Evolutionary conservation across 2,329 filamentous ascomycete genomes (phyloP).

Genomic region (Hymenoscyphus linearis): DNA sequence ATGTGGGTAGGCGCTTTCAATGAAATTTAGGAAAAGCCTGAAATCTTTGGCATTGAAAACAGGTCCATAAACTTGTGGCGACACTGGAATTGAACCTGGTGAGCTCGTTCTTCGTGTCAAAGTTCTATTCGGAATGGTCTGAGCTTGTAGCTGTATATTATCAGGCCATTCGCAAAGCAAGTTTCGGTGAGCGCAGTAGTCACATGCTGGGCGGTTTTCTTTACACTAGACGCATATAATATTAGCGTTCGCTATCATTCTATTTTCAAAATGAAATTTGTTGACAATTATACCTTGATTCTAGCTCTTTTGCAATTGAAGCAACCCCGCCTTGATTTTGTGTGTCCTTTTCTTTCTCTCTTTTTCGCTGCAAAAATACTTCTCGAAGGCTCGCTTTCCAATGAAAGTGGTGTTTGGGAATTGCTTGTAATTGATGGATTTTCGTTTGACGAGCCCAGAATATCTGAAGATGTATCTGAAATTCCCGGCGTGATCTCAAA

Average conservation of each 20-base stretch:
- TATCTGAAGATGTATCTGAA: background rate
- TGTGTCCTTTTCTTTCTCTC: conserved; percentile 43
- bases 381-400: background rate
- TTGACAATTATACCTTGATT: conserved; percentile 47
- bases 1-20: conserved; percentile 56
- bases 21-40: conserved; percentile 64
- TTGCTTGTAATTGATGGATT: background rate
- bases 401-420: background rate
- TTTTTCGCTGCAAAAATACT: background rate
- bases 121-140: conserved; percentile 19
- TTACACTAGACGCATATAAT: conserved; percentile 45
- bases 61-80: conserved; percentile 35
- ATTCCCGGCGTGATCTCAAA: background rate
- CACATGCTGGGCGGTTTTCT: conserved; percentile 57
- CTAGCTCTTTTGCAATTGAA: conserved; percentile 63
- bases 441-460: background rate
- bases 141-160: conserved; percentile 38
- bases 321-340: conserved; percentile 60
- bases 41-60: conserved; percentile 58
- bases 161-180: conserved; percentile 59
- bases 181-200: conserved; percentile 58
- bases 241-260: background rate
- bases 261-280: background rate
- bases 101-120: conserved; percentile 11
- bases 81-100: conserved; percentile 1